A percentile compares a stretch with the other conserved stretches of the same genome.
Evolutionary conservation across 2,329 filamentous ascomycete genomes (phyloP).

Genomic region (Colletotrichum navitas): DNA sequence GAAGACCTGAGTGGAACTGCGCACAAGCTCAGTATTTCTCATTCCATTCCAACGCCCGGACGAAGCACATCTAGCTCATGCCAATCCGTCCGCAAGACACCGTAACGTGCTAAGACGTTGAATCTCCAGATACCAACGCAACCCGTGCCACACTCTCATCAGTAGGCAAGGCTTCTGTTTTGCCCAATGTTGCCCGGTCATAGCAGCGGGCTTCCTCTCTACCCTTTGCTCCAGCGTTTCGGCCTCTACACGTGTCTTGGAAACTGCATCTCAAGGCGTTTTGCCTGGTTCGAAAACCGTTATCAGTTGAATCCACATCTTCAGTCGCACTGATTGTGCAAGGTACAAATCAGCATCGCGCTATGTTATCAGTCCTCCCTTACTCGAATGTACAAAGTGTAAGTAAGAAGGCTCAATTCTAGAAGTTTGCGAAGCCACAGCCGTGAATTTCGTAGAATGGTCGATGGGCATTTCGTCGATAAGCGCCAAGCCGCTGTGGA

Average conservation of each 20-base stretch:
- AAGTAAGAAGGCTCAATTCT: background rate
- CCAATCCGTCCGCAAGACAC: background rate
- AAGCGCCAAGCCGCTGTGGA: background rate
- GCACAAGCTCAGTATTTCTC: background rate
- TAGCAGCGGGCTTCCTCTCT: background rate
- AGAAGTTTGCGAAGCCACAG: too few relatives aligned
- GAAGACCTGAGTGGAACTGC: background rate
- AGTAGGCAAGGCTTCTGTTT: background rate
- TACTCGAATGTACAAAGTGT: background rate
- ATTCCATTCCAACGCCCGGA: background rate
- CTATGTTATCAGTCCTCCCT: background rate
- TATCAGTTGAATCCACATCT: conserved; percentile 15
- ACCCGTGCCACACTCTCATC: background rate
- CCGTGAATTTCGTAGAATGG: background rate
- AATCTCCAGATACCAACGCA: background rate
- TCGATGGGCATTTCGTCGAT: background rate
- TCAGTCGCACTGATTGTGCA: background rate
- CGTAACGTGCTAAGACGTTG: background rate
- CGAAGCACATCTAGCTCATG: background rate
- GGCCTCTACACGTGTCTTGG: background rate
- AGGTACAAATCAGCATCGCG: background rate
- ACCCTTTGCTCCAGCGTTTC: background rate
- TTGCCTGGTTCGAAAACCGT: conserved; percentile 7
- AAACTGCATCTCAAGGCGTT: conserved; percentile 4
- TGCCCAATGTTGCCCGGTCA: background rate